Evolutionary conservation across 305 asterid species (phyloP).

Genomic region (Fraxinus velutina): DNA sequence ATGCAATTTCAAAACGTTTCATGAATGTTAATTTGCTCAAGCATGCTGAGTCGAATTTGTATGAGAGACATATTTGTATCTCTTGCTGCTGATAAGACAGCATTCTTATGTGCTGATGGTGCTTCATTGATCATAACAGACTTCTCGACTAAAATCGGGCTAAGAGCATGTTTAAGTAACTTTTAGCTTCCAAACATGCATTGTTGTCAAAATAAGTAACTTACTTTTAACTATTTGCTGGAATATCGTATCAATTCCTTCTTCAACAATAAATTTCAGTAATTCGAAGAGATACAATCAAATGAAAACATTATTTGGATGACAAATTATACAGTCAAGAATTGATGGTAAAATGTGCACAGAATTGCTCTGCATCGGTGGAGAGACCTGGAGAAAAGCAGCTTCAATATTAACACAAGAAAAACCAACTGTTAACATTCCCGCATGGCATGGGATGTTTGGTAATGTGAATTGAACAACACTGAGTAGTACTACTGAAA

Average conservation of each 20-base stretch:
- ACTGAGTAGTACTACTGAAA: background rate
- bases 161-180: background rate
- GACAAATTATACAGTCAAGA: background rate
- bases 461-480: background rate
- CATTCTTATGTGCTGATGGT: background rate
- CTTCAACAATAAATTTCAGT: background rate
- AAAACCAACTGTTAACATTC: background rate
- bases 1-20: background rate
- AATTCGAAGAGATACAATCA: background rate
- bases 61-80: background rate
- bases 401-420: background rate
- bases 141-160: background rate
- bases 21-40: background rate
- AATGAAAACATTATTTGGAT: background rate
- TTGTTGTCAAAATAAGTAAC: background rate
- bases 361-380: background rate
- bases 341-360: background rate
- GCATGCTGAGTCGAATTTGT: background rate
- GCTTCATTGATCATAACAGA: background rate
- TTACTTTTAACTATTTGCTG: no score
- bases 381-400: background rate
- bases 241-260: background rate
- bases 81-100: background rate
- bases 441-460: background rate
- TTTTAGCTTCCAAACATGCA: background rate